Evolutionary conservation across 129 eudicot species (phyloP), one percentile per base, ranked within the genome.

Genomic region (Kitagawia praeruptora): DNA sequence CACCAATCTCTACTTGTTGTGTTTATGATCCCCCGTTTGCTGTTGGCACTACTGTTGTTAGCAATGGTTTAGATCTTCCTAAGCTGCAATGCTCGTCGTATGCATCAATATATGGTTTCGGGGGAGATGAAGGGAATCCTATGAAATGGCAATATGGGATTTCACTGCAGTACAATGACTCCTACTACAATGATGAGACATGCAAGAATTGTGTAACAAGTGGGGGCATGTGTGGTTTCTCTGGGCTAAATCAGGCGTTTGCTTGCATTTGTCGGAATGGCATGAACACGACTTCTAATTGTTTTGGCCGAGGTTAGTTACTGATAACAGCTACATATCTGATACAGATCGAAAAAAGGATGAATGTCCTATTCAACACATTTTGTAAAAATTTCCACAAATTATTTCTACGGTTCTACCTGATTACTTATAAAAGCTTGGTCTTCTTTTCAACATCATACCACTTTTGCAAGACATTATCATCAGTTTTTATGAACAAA

Each of bases 131-230:
- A 74, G 91, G 93, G 27, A 85, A 91, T 70, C 96, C 96, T 0
- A 87, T 87, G 93, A 91, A 89, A 75, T 91, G 93, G 93, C 76
- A 91, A n/a, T 91, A 85, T 82, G 93, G 96, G 78, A 84, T 91
- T 70, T 80, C 85, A 21, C 82, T 91, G 88, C 85, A 85, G 48
- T 91, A 81, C 73, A 90, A 90, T 77, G 84, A 84, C 73, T 85
- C 91, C 0, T 91, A 84, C 86, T 85, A 87, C 72, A 80, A 66
- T 23, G 88, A 84, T n/a, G 71, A 64, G 16, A 79, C 75, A 0
- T 91, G 96, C 74, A 89, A 89, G 89, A 85, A 86, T 53, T 91
- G 96, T 84, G 93, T 87, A 79, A 86, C 87, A 42, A 91, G 93
- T 79, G 93, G 91, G 8, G 96, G 96, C 8, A 85, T 82, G 76